Conservation (phyloP, 1,284 basidiomycete genomes). For the Taiwanofungus camphoratus region DNA sequence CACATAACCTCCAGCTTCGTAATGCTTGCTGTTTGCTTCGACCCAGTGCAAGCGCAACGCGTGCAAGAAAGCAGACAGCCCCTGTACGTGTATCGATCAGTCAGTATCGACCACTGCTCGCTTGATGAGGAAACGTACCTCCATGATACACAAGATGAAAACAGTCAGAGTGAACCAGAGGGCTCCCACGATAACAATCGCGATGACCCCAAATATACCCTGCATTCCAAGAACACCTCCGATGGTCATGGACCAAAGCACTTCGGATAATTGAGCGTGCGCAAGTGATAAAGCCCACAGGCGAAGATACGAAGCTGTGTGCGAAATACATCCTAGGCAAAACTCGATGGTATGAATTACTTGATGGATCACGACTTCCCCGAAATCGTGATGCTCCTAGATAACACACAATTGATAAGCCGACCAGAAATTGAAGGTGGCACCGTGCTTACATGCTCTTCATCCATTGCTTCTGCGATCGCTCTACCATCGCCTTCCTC, state of each 20-base stretch:
- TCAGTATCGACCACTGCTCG: constrained; percentile 13
- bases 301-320: constrained; percentile 98
- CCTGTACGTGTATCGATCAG: constrained; percentile 40
- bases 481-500: constrained; percentile 82
- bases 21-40: constrained; percentile 96
- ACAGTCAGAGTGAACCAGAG: constrained; percentile 86
- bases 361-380: constrained; percentile 95
- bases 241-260: constrained; percentile 86
- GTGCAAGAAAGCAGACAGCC: constrained; percentile 92
- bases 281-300: constrained; percentile 98
- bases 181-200: constrained; percentile 58
- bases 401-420: no score
- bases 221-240: constrained; percentile 49
- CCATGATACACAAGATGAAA: constrained; percentile 84
- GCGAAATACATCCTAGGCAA: constrained; percentile 97
- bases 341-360: constrained; percentile 99
- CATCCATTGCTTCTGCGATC: constrained; percentile 63
- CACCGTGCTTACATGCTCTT: constrained; percentile 51
- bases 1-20: constrained; percentile 85
- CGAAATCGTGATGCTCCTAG: constrained; percentile 83
- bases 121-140: constrained; percentile 48
- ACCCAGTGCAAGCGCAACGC: constrained; percentile 98
- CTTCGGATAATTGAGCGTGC: constrained; percentile 96
- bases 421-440: constrained; percentile 11
- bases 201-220: constrained; percentile 54